Evolutionary conservation across 148 eudicot genomes (phyloP).

Genomic region (Limonium bicolor): DNA sequence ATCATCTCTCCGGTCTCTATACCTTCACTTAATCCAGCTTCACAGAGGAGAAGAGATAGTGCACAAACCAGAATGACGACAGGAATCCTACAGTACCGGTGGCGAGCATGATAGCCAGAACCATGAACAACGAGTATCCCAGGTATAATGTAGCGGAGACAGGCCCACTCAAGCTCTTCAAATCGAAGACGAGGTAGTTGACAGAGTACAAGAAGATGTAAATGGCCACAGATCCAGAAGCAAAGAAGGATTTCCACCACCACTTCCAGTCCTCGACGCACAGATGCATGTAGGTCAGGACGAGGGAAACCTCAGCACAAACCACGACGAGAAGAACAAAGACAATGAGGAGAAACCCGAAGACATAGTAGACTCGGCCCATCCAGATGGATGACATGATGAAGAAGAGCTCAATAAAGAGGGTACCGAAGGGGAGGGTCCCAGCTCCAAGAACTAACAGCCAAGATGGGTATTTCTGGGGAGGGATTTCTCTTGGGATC

Average conservation of each 20-base stretch:
- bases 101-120: slow-evolving; percentile 19
- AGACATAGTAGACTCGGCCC: slow-evolving; percentile 24
- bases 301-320: slow-evolving; percentile 25
- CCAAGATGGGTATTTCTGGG: slow-evolving; percentile 27
- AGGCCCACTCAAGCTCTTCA: slow-evolving; percentile 25
- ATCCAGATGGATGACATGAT: slow-evolving; percentile 27
- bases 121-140: slow-evolving; percentile 23
- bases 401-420: slow-evolving; percentile 24
- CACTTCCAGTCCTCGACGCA: slow-evolving; percentile 24
- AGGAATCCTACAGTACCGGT: slow-evolving; percentile 26
- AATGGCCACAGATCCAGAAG: slow-evolving; percentile 25
- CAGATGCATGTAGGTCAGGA: slow-evolving; percentile 22
- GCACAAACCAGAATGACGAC: slow-evolving; percentile 24
- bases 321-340: slow-evolving; percentile 21
- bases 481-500: slow-evolving; percentile 21
- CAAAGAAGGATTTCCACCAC: slow-evolving; percentile 32
- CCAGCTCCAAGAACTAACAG: slow-evolving; percentile 13
- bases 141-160: slow-evolving; percentile 20
- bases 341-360: slow-evolving; percentile 18
- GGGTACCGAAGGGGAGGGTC: slow-evolving; percentile 18
- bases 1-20: too few relatives aligned
- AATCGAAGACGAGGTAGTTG: slow-evolving; percentile 21
- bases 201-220: slow-evolving; percentile 20
- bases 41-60: slow-evolving; percentile 26
- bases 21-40: slow-evolving; percentile 18